Evolutionary conservation across 257 asterid species (phyloP).

Genomic region (Nicotiana attenuata): DNA sequence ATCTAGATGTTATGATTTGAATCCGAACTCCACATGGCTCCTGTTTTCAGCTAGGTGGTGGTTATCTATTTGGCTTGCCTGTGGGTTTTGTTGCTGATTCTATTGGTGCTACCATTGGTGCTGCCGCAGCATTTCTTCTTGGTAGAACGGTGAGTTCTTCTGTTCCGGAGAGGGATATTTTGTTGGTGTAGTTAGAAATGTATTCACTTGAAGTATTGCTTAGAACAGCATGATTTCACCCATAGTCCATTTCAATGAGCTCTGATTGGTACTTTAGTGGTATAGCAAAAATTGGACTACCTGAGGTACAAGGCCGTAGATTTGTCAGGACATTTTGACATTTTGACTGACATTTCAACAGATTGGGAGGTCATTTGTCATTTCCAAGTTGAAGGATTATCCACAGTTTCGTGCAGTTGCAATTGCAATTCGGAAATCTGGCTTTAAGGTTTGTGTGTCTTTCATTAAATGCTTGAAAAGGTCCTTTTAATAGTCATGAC

Average conservation of each 20-base stretch:
- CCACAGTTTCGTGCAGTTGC: slow-evolving; percentile 93
- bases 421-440: slow-evolving; percentile 73
- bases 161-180: background rate
- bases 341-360: slow-evolving; percentile 20
- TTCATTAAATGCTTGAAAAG: background rate
- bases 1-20: background rate
- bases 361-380: slow-evolving; percentile 91
- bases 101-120: slow-evolving; percentile 89
- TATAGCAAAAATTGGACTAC: background rate
- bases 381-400: slow-evolving; percentile 85
- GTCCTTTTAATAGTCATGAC: background rate
- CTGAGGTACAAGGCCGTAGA: background rate
- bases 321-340: slow-evolving; percentile 21
- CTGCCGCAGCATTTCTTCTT: slow-evolving; percentile 92
- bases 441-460: slow-evolving; percentile 62
- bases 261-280: background rate
- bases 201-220: background rate
- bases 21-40: slow-evolving; percentile 12
- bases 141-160: slow-evolving; percentile 78
- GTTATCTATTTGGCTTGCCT: slow-evolving; percentile 97
- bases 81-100: slow-evolving; percentile 95
- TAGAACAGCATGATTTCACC: background rate
- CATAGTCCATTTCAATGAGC: background rate
- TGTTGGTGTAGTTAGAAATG: slow-evolving; percentile 4
- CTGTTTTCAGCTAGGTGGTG: slow-evolving; percentile 87